These are phyloP conservation scores for Artomyces pyxidatus DNA, from an alignment of 768 basidiomycete genomes.

Conservation along the genomic window DNA sequence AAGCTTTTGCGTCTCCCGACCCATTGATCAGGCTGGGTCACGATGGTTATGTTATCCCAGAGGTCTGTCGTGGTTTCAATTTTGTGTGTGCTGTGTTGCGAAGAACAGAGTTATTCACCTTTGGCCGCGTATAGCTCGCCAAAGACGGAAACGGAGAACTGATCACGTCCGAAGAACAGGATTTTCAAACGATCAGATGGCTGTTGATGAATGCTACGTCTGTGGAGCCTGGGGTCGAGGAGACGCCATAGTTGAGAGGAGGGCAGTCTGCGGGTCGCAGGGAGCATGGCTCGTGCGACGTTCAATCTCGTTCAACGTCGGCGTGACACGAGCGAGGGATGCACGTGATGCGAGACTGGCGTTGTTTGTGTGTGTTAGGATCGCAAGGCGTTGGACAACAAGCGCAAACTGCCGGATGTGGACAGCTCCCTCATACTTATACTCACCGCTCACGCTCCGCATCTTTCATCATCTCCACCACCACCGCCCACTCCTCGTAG, in stretches of 20 bases:
- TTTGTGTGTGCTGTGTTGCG: not conserved
- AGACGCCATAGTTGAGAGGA: not conserved
- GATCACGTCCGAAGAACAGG: constrained; percentile 83
- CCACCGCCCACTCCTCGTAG: not conserved
- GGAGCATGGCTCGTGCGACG: not conserved
- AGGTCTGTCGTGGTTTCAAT: constrained; percentile 45
- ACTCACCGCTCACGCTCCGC: not conserved
- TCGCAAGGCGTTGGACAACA: not conserved
- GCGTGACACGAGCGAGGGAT: no score
- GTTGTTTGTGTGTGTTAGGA: constrained; percentile 3
- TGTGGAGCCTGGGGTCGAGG: constrained; percentile 1
- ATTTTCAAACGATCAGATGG: constrained; percentile 48
- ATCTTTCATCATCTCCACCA: not conserved
- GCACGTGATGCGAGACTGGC: not conserved
- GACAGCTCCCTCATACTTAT: not conserved
- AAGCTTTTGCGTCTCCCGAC: constrained; percentile 54
- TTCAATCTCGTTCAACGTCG: no score
- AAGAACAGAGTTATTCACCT: constrained; percentile 36
- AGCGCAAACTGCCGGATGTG: not conserved
- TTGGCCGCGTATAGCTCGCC: constrained; percentile 49
- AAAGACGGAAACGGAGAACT: constrained; percentile 76
- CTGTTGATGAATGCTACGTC: no score
- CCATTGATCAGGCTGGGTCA: constrained; percentile 62
- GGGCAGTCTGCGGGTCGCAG: not conserved
- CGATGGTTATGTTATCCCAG: constrained; percentile 61